Evolutionary conservation across 2,329 filamentous ascomycete genomes (phyloP).

Genomic region (Ophiosphaerella herpotricha): DNA sequence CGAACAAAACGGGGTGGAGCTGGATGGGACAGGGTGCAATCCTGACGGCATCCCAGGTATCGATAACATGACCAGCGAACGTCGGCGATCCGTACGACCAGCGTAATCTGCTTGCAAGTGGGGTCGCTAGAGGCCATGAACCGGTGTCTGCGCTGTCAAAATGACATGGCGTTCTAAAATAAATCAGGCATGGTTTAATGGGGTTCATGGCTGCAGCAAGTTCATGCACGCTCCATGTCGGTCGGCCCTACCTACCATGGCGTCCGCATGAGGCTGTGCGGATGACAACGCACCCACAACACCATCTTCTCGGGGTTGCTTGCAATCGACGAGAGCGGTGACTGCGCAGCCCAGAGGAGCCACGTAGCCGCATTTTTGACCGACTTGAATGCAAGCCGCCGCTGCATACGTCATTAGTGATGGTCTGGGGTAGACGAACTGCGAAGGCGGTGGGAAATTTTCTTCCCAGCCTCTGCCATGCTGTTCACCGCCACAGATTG

Average conservation of each 20-base stretch:
- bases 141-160: slow-evolving; percentile 16
- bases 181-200: slow-evolving; percentile 12
- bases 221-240: slow-evolving; percentile 24
- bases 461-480: slow-evolving; percentile 9
- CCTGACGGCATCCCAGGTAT: slow-evolving; percentile 11
- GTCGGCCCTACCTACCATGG: slow-evolving; percentile 7
- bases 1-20: slow-evolving; percentile 3
- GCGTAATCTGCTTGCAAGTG: slow-evolving; percentile 7
- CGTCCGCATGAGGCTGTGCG: slow-evolving; percentile 25
- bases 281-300: slow-evolving; percentile 27
- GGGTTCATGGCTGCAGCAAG: slow-evolving; percentile 22
- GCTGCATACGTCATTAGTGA: slow-evolving; percentile 33
- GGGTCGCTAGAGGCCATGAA: slow-evolving; percentile 6
- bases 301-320: slow-evolving; percentile 17
- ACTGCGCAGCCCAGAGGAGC: slow-evolving; percentile 30
- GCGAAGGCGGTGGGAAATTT: slow-evolving; percentile 20
- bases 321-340: slow-evolving; percentile 14
- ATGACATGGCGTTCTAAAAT: slow-evolving; percentile 16
- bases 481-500: slow-evolving; percentile 35
- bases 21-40: neutral
- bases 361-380: slow-evolving; percentile 31
- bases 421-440: slow-evolving; percentile 27
- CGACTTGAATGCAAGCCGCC: slow-evolving; percentile 21
- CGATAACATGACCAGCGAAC: slow-evolving; percentile 16
- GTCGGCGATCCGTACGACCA: slow-evolving; percentile 1